Evolutionary conservation across 163 green algal species (phyloP).

Genomic region (Chlamydomonas reinhardtii): DNA sequence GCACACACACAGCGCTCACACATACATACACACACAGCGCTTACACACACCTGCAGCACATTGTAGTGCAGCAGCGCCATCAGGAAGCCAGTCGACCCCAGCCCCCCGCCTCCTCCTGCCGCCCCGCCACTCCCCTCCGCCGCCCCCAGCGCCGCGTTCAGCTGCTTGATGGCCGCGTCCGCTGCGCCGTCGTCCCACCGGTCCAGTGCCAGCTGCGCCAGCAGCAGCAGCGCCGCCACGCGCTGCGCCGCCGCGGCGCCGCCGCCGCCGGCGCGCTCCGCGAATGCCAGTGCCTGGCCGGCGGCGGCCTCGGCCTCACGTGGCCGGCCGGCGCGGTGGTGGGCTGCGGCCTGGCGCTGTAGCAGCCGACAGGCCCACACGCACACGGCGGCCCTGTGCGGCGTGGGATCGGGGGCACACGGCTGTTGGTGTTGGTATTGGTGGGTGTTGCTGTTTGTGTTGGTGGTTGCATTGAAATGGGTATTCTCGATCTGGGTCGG

Average conservation of each 20-base stretch:
- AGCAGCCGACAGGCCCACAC: constrained; percentile 21
- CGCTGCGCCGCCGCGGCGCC: neutral
- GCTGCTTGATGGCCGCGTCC: neutral
- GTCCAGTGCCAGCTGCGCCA: constrained; percentile 14
- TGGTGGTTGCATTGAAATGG: no score
- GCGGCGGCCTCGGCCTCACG: neutral
- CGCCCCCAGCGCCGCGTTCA: neutral
- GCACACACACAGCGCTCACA: neutral
- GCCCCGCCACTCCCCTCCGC: neutral
- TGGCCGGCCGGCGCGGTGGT: neutral
- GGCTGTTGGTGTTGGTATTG: no score
- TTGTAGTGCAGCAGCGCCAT: constrained; percentile 37
- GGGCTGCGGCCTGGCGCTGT: neutral
- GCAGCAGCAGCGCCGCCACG: constrained; percentile 6
- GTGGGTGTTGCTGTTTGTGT: no score
- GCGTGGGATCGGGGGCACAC: no score
- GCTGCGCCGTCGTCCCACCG: constrained; percentile 1
- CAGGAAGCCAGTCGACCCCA: neutral
- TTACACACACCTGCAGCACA: constrained; percentile 24
- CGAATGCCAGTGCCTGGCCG: constrained; percentile 2
- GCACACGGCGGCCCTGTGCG: constrained; percentile 15
- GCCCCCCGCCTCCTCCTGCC: neutral
- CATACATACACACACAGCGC: neutral
- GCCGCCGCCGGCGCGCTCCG: neutral
- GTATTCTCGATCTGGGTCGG: no score